Conservation (phyloP, 257 asterid genomes). For the Forsythia viridissima region DNA sequence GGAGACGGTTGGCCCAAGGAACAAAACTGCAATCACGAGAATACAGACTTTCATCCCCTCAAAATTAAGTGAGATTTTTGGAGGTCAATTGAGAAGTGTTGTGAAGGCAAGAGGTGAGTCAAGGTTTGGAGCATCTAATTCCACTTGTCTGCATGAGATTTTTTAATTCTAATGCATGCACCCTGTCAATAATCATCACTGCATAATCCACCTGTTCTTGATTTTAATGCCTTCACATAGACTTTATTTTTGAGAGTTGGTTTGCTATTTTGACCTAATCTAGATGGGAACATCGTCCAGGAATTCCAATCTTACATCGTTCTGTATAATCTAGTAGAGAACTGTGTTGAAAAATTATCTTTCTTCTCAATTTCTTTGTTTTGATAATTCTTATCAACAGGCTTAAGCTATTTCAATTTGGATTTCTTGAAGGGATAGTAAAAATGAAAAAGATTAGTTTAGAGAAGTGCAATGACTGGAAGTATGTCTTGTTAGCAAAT, state of each 20-base stretch:
- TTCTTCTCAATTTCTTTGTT: background rate
- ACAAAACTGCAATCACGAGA: slow-evolving; percentile 71
- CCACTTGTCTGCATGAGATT: slow-evolving; percentile 2
- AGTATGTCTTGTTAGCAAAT: background rate
- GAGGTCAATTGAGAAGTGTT: slow-evolving; percentile 76
- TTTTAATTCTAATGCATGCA: slow-evolving; percentile 3
- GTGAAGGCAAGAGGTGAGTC: slow-evolving; percentile 81
- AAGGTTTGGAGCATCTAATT: slow-evolving; percentile 13
- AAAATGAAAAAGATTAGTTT: background rate
- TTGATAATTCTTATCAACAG: background rate
- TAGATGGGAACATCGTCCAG: background rate
- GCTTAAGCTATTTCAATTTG: background rate
- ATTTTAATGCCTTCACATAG: slow-evolving; percentile 5
- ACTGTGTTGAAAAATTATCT: background rate
- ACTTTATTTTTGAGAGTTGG: slow-evolving; percentile 12
- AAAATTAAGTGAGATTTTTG: slow-evolving; percentile 73
- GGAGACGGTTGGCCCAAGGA: slow-evolving; percentile 78
- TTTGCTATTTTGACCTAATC: background rate
- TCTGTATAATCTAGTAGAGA: background rate
- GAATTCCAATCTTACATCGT: background rate
- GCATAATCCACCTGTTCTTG: slow-evolving; percentile 2
- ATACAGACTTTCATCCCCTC: slow-evolving; percentile 80
- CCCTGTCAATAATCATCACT: background rate
- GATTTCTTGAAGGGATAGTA: background rate
- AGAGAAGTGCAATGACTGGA: background rate